A percentile compares a stretch with the other conserved stretches of the same genome.
Conservation (phyloP, 2,329 filamentous ascomycete genomes). For the Aaosphaeria arxii region DNA sequence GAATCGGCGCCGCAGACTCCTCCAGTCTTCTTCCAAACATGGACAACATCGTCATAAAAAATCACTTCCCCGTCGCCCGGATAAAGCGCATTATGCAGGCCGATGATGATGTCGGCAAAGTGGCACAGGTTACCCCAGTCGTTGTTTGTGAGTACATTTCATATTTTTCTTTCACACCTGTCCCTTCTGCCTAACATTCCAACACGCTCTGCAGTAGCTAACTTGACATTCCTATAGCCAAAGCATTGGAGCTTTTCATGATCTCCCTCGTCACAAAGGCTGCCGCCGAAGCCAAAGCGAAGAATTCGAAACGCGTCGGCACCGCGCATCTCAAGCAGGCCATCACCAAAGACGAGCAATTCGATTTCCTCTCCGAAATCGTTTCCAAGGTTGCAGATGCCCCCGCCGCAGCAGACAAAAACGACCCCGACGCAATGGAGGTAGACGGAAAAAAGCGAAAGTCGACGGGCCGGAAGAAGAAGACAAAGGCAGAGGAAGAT, state of each 20-base stretch:
- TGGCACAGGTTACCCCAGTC: slow-evolving; percentile 94
- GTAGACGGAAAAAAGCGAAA: slow-evolving; percentile 47
- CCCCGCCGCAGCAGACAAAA: slow-evolving; percentile 44
- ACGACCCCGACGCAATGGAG: slow-evolving; percentile 42
- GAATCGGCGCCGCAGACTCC: slow-evolving; percentile 8
- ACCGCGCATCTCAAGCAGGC: slow-evolving; percentile 90
- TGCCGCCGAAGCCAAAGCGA: slow-evolving; percentile 76
- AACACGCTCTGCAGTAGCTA: slow-evolving; percentile 1
- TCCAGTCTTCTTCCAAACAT: slow-evolving; percentile 26
- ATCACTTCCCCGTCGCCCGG: slow-evolving; percentile 92
- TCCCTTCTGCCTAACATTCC: no score
- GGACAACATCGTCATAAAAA: slow-evolving; percentile 73
- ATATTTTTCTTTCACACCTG: not conserved
- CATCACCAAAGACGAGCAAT: slow-evolving; percentile 82
- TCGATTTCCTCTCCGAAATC: slow-evolving; percentile 91
- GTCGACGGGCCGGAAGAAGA: slow-evolving; percentile 31
- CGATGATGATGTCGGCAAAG: slow-evolving; percentile 97
- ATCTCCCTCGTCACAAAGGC: slow-evolving; percentile 87
- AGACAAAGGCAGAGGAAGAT: slow-evolving; percentile 35
- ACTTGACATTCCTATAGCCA: slow-evolving; percentile 53
- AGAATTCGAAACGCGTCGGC: slow-evolving; percentile 84
- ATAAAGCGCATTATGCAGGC: slow-evolving; percentile 99
- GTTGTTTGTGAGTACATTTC: slow-evolving; percentile 65
- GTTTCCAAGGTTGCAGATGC: slow-evolving; percentile 77
- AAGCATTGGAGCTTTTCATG: slow-evolving; percentile 97